Evolutionary conservation across 192 early-diverging fungal species (phyloP).

Genomic region (Geranomyces michiganensis): DNA sequence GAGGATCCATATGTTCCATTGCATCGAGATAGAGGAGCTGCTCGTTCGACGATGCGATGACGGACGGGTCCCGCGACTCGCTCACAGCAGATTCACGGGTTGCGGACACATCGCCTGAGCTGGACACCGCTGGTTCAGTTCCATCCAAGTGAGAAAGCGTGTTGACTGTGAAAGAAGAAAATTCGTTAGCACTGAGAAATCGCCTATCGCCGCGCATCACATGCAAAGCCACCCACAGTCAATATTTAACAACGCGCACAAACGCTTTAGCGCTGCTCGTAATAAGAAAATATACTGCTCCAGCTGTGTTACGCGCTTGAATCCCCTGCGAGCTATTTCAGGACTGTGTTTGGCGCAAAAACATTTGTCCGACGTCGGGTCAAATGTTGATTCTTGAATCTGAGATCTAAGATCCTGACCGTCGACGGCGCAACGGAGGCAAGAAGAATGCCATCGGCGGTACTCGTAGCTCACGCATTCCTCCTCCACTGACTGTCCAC

Average conservation of each 20-base stretch:
- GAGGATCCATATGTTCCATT: conserved; percentile 4
- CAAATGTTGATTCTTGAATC: conserved; percentile 16
- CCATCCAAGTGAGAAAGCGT: no score
- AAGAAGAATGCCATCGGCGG: conserved; percentile 73
- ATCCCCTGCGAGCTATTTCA: conserved; percentile 38
- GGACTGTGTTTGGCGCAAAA: conserved; percentile 40
- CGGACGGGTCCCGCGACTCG: conserved; percentile 13
- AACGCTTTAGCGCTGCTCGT: conserved; percentile 75
- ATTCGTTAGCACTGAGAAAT: no score
- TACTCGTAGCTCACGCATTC: conserved; percentile 72
- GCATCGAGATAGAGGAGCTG: background rate
- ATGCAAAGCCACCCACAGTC: conserved; percentile 29
- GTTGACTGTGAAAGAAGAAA: background rate
- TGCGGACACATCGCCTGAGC: background rate
- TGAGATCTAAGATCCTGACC: conserved; percentile 26
- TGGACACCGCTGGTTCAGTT: no score
- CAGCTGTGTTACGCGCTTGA: conserved; percentile 80
- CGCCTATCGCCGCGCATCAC: background rate
- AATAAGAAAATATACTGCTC: conserved; percentile 91
- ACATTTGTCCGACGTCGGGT: conserved; percentile 19
- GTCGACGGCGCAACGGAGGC: conserved; percentile 81
- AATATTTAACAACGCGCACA: conserved; percentile 75
- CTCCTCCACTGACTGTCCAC: conserved; percentile 81
- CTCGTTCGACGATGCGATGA: conserved; percentile 5
- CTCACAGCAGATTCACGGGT: background rate